phyloP scores from a whole-genome alignment of 257 asterid species.

The Catharanthus roseus region DNA sequence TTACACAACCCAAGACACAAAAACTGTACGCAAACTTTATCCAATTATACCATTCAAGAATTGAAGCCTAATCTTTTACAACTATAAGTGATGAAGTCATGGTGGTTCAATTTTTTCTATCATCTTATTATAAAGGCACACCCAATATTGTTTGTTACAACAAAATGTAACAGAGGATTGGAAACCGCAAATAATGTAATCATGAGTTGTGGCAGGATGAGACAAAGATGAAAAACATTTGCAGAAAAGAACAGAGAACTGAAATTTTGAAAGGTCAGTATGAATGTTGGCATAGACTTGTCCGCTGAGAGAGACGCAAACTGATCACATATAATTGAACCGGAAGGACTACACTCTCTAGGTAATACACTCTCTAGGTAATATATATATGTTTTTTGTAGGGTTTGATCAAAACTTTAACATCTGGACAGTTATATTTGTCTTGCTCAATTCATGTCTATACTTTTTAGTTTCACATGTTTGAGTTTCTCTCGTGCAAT shows the following conservation, averaged over 20 bases:
- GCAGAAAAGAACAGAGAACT: slow-evolving; percentile 1
- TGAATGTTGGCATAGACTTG: neutral
- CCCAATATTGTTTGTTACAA: no score
- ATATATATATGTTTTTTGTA: neutral
- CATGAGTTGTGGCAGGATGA: neutral
- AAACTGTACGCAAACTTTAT: no score
- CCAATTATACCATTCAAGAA: no score
- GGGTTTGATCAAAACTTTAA: neutral
- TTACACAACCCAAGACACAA: no score
- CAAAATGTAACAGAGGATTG: no score
- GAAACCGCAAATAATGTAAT: no score
- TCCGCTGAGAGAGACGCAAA: neutral
- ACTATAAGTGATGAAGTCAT: no score
- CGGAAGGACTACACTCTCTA: no score
- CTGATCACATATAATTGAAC: neutral
- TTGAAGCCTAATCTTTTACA: no score
- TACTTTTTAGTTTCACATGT: slow-evolving; percentile 8
- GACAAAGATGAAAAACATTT: neutral
- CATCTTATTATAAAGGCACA: neutral
- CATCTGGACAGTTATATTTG: slow-evolving; percentile 20
- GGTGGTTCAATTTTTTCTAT: neutral
- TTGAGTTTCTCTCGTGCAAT: neutral
- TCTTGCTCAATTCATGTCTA: slow-evolving; percentile 4
- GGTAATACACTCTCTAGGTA: neutral
- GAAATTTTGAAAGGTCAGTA: slow-evolving; percentile 3